Percentiles rank a stretch among this genome's conserved stretches.
phyloP scores from a whole-genome alignment of 2,329 filamentous ascomycete genomes.

The Fusarium graminum region DNA sequence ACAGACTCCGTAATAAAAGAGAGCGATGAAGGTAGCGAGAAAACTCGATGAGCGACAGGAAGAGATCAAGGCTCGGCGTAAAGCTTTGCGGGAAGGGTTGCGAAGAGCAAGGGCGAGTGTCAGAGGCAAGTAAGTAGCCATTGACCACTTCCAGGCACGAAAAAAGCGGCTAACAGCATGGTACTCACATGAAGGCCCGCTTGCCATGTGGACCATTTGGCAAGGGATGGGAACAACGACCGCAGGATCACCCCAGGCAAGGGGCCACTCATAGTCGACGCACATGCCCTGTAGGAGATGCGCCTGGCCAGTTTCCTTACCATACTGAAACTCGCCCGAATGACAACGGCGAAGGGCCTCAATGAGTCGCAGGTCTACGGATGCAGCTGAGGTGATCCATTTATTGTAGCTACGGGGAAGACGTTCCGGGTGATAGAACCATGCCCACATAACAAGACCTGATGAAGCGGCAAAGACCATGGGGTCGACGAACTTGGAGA shows the following conservation, averaged over 20 bases:
- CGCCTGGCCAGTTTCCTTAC: constrained; percentile 77
- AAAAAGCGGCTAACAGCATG: constrained; percentile 78
- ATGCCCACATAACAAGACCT: constrained; percentile 88
- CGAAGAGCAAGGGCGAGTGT: constrained; percentile 74
- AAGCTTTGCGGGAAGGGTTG: constrained; percentile 59
- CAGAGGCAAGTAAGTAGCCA: constrained; percentile 81
- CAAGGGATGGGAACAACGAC: constrained; percentile 81
- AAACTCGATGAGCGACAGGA: constrained; percentile 81
- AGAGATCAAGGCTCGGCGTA: constrained; percentile 68
- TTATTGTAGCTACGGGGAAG: constrained; percentile 81
- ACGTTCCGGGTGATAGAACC: constrained; percentile 80
- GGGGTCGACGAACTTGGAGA: constrained; percentile 68
- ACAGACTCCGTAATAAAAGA: constrained; percentile 90
- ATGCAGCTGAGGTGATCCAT: constrained; percentile 84
- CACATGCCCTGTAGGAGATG: constrained; percentile 79
- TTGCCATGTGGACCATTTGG: constrained; percentile 85
- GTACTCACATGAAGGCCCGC: constrained; percentile 78
- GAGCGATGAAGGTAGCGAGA: constrained; percentile 79
- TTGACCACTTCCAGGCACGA: constrained; percentile 78
- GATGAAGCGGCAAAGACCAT: constrained; percentile 78
- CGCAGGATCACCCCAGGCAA: constrained; percentile 79
- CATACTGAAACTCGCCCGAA: constrained; percentile 75
- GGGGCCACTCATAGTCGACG: constrained; percentile 75
- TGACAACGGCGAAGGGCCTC: constrained; percentile 77
- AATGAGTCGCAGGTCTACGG: constrained; percentile 80